Percentiles rank a stretch among this genome's conserved stretches.
Evolutionary conservation across 805 yeast genomes (phyloP).

Genomic region (Zygotorulaspora danielsina): DNA sequence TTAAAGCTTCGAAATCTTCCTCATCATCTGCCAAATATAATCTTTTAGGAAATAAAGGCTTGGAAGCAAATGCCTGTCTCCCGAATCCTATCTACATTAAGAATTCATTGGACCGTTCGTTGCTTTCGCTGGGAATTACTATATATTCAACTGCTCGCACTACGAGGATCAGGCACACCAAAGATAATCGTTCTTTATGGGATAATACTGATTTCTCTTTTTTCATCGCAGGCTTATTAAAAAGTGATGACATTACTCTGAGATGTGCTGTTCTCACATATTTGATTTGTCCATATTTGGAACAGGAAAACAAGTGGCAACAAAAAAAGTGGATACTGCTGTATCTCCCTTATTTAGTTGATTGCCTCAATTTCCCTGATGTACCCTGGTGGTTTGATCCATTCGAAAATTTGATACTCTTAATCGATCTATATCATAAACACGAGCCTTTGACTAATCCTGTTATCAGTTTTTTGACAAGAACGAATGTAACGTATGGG

Average conservation of each 20-base stretch:
- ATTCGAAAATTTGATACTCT: slow-evolving; percentile 20
- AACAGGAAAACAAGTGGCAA: slow-evolving; percentile 11
- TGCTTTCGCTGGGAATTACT: slow-evolving; percentile 19
- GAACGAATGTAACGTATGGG: slow-evolving; percentile 25
- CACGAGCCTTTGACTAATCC: slow-evolving; percentile 28
- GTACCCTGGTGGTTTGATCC: slow-evolving; percentile 36
- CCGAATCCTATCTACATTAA: slow-evolving; percentile 25
- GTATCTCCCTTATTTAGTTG: slow-evolving; percentile 27
- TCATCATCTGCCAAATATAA: slow-evolving; percentile 14
- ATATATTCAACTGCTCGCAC: slow-evolving; percentile 11
- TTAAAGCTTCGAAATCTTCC: slow-evolving; percentile 8
- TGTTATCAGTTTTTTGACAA: slow-evolving; percentile 22
- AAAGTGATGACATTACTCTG: slow-evolving; percentile 20
- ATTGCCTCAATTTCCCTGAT: slow-evolving; percentile 22
- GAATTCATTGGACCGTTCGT: slow-evolving; percentile 18
- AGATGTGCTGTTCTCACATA: slow-evolving; percentile 25
- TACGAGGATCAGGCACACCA: background rate
- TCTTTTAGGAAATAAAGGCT: slow-evolving; percentile 17
- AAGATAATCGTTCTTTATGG: slow-evolving; percentile 12
- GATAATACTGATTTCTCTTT: slow-evolving; percentile 16
- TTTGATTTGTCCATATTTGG: slow-evolving; percentile 18
- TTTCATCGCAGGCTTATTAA: slow-evolving; percentile 25
- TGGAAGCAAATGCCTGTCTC: slow-evolving; percentile 13
- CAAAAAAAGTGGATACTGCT: slow-evolving; percentile 18
- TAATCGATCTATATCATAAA: slow-evolving; percentile 25